Evolutionary conservation across 345 rosid species (phyloP).

Genomic region (Dipteronia sinensis): DNA sequence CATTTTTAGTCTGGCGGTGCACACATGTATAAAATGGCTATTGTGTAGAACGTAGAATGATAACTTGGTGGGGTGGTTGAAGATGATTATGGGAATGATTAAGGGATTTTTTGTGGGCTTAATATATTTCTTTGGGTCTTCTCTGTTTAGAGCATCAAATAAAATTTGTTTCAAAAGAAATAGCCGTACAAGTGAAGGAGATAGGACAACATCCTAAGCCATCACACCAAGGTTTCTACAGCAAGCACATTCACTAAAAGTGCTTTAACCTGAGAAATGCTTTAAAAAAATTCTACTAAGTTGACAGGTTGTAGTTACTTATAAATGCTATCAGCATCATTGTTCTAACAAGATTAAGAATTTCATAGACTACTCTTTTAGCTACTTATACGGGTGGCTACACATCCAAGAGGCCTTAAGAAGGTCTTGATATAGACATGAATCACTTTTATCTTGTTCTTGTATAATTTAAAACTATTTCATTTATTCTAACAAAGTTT

Average conservation of each 20-base stretch:
- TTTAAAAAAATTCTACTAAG: not conserved
- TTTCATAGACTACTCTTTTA: not conserved
- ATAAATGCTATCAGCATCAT: not conserved
- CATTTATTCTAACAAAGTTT: constrained; percentile 24
- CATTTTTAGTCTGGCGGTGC: not conserved
- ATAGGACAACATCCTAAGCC: not conserved
- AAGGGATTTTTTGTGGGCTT: not conserved
- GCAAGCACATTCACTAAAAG: not conserved
- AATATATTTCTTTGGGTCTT: not conserved
- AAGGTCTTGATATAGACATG: constrained; percentile 8
- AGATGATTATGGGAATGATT: no score
- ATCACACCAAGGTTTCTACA: not conserved
- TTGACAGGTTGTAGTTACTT: not conserved
- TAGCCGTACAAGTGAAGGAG: not conserved
- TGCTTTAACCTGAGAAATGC: not conserved
- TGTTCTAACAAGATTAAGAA: not conserved
- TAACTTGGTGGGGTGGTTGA: no score
- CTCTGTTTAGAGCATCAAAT: not conserved
- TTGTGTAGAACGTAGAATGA: not conserved
- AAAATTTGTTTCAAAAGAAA: not conserved
- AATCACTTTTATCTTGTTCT: constrained; percentile 5
- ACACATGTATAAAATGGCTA: not conserved
- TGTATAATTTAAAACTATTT: constrained; percentile 21
- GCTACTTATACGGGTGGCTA: not conserved
- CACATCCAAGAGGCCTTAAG: not conserved